phyloP scores from a whole-genome alignment of 1,139 yeast genomes.

The Hansenula anomala region DNA sequence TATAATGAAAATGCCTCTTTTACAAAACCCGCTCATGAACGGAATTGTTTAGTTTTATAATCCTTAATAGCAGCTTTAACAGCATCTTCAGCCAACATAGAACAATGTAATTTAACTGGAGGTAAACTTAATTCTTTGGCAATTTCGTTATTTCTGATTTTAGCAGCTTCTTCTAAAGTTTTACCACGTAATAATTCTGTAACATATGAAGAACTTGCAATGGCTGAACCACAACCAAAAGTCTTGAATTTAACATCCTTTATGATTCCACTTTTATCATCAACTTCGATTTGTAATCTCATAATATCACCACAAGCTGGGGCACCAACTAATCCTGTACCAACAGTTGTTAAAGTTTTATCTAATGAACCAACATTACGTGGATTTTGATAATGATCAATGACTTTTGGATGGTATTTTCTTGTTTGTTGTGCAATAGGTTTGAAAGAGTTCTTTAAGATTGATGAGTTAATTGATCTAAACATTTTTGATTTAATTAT shows the following conservation, averaged over 20 bases:
- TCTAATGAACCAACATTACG: conserved; percentile 93
- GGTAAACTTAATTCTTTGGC: conserved; percentile 93
- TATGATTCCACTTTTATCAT: conserved; percentile 84
- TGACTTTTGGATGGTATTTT: conserved; percentile 66
- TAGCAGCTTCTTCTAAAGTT: conserved; percentile 89
- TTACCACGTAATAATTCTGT: conserved; percentile 95
- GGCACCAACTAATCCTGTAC: conserved; percentile 96
- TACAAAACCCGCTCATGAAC: too few species aligned
- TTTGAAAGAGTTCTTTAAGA: conserved; percentile 10
- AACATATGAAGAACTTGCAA: conserved; percentile 91
- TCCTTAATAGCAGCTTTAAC: conserved; percentile 96
- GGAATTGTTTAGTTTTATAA: conserved; percentile 63
- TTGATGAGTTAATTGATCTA: conserved; percentile 14
- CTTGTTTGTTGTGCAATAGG: conserved; percentile 25
- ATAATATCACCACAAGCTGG: conserved; percentile 99
- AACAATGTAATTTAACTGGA: conserved; percentile 95
- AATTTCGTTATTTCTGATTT: conserved; percentile 84
- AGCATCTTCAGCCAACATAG: conserved; percentile 98
- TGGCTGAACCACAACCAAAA: conserved; percentile 97
- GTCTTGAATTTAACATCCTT: conserved; percentile 97
- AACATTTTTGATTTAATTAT: conserved; percentile 11
- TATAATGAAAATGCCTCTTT: too few species aligned
- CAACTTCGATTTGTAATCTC: conserved; percentile 93
- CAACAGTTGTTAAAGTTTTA: conserved; percentile 74
- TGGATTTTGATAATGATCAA: conserved; percentile 95